Base-by-base conservation (phyloP, 306 rosid genomes). In the Pterocarpus santalinus region DNA sequence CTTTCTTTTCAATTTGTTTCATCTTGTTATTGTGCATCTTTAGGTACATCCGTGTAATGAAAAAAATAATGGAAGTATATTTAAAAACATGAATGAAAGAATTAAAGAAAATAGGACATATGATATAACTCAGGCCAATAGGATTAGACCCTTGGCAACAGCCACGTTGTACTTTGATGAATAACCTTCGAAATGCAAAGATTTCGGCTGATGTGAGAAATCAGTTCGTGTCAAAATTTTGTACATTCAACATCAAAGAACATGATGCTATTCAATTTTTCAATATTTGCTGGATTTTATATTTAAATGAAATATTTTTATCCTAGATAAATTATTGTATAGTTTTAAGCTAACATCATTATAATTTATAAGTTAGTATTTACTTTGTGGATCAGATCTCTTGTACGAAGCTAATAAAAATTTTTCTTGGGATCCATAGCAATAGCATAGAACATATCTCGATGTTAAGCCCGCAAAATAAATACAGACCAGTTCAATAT, bases 1-100 rank as follows among this genome's bases (percentile, higher is more conserved):
- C 75, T 66, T 70, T 73, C 63, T 22, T 64, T 56, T 69, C 73
- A 71, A n/a, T 39, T 28, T 74, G 63, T 22, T 47, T 70, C 64
- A 10, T 73, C 53, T 60, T 22, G 47, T 49, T 13, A 30, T 43
- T 75, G 35, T 16, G 65, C 65, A 74, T 60, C 53, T 68, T 52
- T 11, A 16, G 43, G 35, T n/a, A 32, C 72, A 47, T 62, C 33
- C 65, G 44, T 53, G 28, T 58, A 15, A 60, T 35, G 4, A 57
- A 12, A 65, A 38, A 6, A 49, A 60, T 9, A 22, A 22, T 15
- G 76, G 32, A 39, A 38, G 28, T 0, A 22, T 0, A 22, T 22
- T 22, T 0, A 22, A 22, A 22, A 22, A 22, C 0, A 22, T 7
- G 51, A 70, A 51, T 34, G 5, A 44, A 44, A 10, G 39, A 46